phyloP scores from a whole-genome alignment of 306 rosid species.

The Gastrolobium bilobum region DNA sequence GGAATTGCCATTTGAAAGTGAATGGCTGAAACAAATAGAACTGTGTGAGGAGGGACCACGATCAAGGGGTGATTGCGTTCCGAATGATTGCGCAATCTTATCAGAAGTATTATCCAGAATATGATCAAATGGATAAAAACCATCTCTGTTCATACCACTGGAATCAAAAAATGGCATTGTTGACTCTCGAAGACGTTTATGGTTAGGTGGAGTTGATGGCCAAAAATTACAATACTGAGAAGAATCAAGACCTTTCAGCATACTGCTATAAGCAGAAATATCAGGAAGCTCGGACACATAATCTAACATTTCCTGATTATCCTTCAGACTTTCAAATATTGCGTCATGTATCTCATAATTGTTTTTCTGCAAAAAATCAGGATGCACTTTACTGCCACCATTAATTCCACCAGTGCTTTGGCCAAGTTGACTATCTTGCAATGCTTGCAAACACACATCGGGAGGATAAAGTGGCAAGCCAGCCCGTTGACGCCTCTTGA shows the following conservation, averaged over 20 bases:
- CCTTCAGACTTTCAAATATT: constrained; percentile 68
- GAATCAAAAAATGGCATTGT: constrained; percentile 62
- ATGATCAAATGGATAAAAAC: constrained; percentile 59
- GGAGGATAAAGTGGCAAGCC: constrained; percentile 95
- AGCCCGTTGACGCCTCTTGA: constrained; percentile 91
- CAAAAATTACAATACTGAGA: constrained; percentile 65
- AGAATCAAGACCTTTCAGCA: constrained; percentile 73
- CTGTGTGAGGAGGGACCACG: constrained; percentile 64
- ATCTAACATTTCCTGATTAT: constrained; percentile 64
- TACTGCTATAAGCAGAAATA: constrained; percentile 55
- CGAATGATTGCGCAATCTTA: constrained; percentile 62
- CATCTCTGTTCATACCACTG: constrained; percentile 55
- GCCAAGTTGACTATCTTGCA: constrained; percentile 63
- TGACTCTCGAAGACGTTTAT: constrained; percentile 76
- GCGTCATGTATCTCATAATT: constrained; percentile 70
- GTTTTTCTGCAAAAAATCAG: constrained; percentile 59
- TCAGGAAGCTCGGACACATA: constrained; percentile 66
- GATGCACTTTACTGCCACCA: constrained; percentile 58
- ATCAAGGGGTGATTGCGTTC: constrained; percentile 62
- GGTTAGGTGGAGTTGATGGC: constrained; percentile 65
- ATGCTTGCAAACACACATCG: constrained; percentile 69
- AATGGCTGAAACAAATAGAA: constrained; percentile 71
- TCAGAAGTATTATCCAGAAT: constrained; percentile 58
- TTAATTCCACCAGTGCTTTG: constrained; percentile 59
- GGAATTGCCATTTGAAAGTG: constrained; percentile 92